Base-by-base conservation (phyloP, 441 rosid genomes). In the Daphne laureola region DNA sequence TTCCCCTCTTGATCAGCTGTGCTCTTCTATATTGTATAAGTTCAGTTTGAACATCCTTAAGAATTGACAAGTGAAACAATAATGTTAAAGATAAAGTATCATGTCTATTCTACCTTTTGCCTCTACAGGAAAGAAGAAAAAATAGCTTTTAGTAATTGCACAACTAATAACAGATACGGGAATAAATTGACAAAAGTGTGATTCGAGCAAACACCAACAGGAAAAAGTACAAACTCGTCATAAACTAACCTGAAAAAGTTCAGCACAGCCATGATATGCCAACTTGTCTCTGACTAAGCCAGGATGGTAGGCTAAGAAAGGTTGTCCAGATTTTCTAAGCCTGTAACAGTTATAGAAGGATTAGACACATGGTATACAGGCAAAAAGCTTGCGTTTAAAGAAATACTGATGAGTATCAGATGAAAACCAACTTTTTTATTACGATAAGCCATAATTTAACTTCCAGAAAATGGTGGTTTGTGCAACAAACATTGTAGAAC, bases 201-300 rank as follows among this genome's bases (percentile, higher is more conserved):
- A 55, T 51, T 61, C 49, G 12, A 12, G 12, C 43, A 9, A 18
- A 45, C 23, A 65, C 62, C 21, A 40, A 46, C 27, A 46, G 18
- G 49, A 8, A 55, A 64, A 31, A 56, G 46, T 54, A 63, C 25
- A 21, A 63, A 62, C 54, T 21, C 51, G 35, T 18, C 38, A 56
- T 56, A 57, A 23, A 57, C 70, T 59, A 62, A 79, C 99, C 98
- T 91, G 99, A 63, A 90, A 95, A 68, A 95, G 83, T 76, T 95
- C 99, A 42, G 96, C 97, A 78, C 97, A 95, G 43, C 98, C 99
- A 78, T 86, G 96, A 72, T 83, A 88, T 56, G 99, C 99, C 77
- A 94, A 68, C 67, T 64, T 83, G 51, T 90, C 87, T 67, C 90
- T 75, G 57, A 77, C 72, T 54, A 94, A 75, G 73, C 98, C 98